These are phyloP conservation scores for Hansenula sp. DNA, from an alignment of 1,139 yeast species.

Conservation along the genomic window DNA sequence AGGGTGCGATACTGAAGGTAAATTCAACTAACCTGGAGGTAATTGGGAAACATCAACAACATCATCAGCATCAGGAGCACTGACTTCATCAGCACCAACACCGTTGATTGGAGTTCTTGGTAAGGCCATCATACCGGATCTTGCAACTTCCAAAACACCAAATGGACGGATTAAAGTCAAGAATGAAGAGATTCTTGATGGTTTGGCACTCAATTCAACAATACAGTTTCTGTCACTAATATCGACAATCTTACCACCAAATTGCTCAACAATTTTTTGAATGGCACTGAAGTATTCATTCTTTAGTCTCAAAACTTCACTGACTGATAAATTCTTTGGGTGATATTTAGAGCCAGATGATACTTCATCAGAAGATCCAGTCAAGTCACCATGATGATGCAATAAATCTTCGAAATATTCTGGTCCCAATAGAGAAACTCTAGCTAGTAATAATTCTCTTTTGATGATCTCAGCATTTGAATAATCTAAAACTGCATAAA, in stretches of 20 bases:
- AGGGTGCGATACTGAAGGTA: too few relatives aligned
- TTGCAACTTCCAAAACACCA: constrained; percentile 92
- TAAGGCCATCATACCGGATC: constrained; percentile 98
- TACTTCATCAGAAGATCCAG: constrained; percentile 19
- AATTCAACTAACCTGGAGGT: constrained; percentile 99
- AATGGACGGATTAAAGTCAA: constrained; percentile 90
- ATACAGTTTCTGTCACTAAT: constrained; percentile 91
- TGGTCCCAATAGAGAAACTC: constrained; percentile 91
- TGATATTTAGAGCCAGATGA: constrained; percentile 56
- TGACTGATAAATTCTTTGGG: constrained; percentile 86
- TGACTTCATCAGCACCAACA: constrained; percentile 42
- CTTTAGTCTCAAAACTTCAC: constrained; percentile 92
- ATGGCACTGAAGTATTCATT: constrained; percentile 85
- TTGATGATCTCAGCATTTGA: constrained; percentile 85
- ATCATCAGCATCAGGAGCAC: constrained; percentile 58
- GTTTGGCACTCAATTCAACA: constrained; percentile 92
- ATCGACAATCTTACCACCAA: constrained; percentile 91
- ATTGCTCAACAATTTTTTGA: constrained; percentile 73
- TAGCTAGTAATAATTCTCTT: constrained; percentile 85
- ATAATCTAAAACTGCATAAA: constrained; percentile 95
- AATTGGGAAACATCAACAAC: constrained; percentile 76
- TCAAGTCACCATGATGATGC: constrained; percentile 59
- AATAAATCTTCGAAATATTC: constrained; percentile 95
- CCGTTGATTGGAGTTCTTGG: constrained; percentile 84
- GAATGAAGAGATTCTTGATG: constrained; percentile 81